Evolutionary conservation across 176 grass and related monocot species (phyloP), one percentile per base, ranked within the genome.

Genomic region (Saccharum spontaneum): DNA sequence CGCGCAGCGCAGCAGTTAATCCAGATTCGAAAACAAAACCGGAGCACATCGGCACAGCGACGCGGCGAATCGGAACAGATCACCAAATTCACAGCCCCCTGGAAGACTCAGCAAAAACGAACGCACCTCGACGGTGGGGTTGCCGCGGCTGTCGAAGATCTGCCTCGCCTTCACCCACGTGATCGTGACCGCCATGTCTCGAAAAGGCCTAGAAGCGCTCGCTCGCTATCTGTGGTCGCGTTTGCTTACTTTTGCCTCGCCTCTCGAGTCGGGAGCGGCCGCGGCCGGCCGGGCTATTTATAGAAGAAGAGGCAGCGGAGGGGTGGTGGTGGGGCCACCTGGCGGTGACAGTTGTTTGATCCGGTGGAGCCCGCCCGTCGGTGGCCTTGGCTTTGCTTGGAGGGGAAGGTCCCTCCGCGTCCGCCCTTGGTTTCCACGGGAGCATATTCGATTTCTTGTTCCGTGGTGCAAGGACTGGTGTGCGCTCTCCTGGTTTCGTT

Each of bases 91-190:
- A 52, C 24, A 69, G 5, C 9, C 11, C 18, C 15, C 37, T 15
- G 14, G 4, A 49, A 16, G 46, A 49, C 14, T 15, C 14, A 46
- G 14, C 46, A 16, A 49, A 49, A 52, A 52, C 49, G 50, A 30
- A 36, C 24, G 44, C 60, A 89, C 88, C 83, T 90, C 84, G 54
- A 94, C 92, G 28, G 89, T 94, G 78, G 89, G 92, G 76, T 94
- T 98, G 48, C 95, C 95, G 63, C 95, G 95, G 92, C 95, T 98
- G 85, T 98, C 95, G 67, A 98, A 93, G 92, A 98, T 98, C 80
- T 98, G 92, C 43, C 95, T 83, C 57, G 92, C 95, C 86, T 93
- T 98, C 87, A 95, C 84, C 7, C 71, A 86, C 24, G 60, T 23
- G 86, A 95, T 94, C 28, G 81, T 89, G 70, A 55, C 70, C 74